phyloP scores from a whole-genome alignment of 805 yeast species.

The Hanseniaspora lindneri region DNA sequence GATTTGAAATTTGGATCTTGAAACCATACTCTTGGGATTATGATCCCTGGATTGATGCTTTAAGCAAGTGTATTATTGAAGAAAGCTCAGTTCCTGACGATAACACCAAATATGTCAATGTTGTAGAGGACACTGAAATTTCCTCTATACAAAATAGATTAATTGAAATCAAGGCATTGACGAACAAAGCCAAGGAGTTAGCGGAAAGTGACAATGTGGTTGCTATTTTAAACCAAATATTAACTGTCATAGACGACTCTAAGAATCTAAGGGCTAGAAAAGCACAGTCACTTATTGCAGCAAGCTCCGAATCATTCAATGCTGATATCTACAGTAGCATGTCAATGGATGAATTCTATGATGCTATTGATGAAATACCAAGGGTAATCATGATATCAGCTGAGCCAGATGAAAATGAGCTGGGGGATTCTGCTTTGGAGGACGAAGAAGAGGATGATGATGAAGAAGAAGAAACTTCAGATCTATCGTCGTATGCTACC shows the following conservation, averaged over 20 bases:
- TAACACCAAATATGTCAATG: no score
- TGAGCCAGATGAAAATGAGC: conserved; percentile 19
- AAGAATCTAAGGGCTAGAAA: background rate
- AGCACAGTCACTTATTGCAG: background rate
- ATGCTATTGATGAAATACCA: conserved; percentile 40
- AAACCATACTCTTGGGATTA: conserved; percentile 62
- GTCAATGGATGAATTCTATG: conserved; percentile 43
- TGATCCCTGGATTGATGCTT: conserved; percentile 71
- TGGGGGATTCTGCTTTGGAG: background rate
- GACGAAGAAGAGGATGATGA: conserved; percentile 26
- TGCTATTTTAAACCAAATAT: background rate
- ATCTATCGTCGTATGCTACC: conserved; percentile 12
- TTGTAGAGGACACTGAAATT: no score
- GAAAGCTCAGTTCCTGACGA: no score
- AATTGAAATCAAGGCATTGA: background rate
- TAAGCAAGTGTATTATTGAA: conserved; percentile 24
- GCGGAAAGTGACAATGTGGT: background rate
- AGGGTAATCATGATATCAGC: background rate
- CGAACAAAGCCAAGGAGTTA: background rate
- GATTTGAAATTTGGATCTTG: conserved; percentile 86
- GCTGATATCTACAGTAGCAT: conserved; percentile 8
- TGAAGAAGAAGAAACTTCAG: conserved; percentile 18
- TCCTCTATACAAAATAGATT: background rate
- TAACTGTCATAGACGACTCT: background rate
- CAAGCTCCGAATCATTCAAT: background rate